Evolutionary conservation across 495 filamentous ascomycete genomes (phyloP).

Genomic region (Aspergillus leporis): DNA sequence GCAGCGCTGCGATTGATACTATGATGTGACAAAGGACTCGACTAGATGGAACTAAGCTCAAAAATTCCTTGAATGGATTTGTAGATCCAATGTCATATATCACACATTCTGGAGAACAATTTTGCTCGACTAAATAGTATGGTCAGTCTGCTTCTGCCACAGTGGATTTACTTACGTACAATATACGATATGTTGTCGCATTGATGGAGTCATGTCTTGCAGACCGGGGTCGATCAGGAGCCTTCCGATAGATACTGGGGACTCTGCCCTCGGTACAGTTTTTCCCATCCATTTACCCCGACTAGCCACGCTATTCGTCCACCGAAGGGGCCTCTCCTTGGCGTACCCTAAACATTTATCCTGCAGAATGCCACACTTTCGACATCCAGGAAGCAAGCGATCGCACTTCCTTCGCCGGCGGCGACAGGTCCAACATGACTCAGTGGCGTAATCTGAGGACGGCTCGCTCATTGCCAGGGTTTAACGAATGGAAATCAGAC

Average conservation of each 20-base stretch:
- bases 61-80: conserved; percentile 24
- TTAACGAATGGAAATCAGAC: background rate
- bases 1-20: conserved; percentile 20
- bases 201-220: conserved; percentile 15
- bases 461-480: background rate
- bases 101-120: conserved; percentile 19
- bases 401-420: conserved; percentile 24
- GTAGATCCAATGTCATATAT: conserved; percentile 12
- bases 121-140: conserved; percentile 16
- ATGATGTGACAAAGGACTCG: conserved; percentile 18
- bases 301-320: conserved; percentile 25
- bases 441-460: background rate
- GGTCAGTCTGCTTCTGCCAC: background rate
- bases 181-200: conserved; percentile 18
- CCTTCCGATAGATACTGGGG: conserved; percentile 6
- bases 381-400: conserved; percentile 20
- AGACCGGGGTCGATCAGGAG: conserved; percentile 17
- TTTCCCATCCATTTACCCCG: conserved; percentile 24
- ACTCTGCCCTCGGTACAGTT: conserved; percentile 6
- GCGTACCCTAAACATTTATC: conserved; percentile 20
- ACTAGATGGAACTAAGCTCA: conserved; percentile 23
- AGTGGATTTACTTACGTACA: conserved; percentile 10
- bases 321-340: conserved; percentile 17
- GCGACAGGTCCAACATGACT: conserved; percentile 25
- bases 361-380: conserved; percentile 10